Base-by-base conservation (phyloP, 208 protist species). In the Herpetomonas tarakana region DNA sequence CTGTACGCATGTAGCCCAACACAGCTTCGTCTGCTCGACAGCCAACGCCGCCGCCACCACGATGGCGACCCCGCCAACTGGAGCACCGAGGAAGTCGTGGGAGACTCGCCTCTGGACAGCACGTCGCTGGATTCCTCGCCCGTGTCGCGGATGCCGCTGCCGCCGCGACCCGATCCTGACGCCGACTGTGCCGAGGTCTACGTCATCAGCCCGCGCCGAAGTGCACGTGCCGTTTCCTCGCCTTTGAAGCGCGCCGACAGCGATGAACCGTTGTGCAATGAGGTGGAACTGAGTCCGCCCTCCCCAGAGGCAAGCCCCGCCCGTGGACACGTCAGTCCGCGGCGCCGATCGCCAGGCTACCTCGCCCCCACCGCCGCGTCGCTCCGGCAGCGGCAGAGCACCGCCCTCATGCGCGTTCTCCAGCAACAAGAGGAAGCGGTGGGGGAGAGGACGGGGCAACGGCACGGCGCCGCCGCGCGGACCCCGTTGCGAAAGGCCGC, bases 301-400 rank as follows among this genome's bases (percentile, higher is more conserved):
- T n/a, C n/a, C n/a, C n/a, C n/a, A n/a, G n/a, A n/a, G n/a, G n/a
- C n/a, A n/a, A n/a, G n/a, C n/a, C n/a, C n/a, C n/a, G n/a, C n/a
- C n/a, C n/a, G n/a, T n/a, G n/a, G n/a, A n/a, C n/a, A n/a, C 35
- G 14, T 14, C 35, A 41, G 9, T 41, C 35, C 35, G 35, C 35
- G 35, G 6, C 35, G 35, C 27, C 54, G 18, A 21, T 18, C 18
- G 26, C 22, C 24, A 24, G 16, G 54, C 19, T 60, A 60, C 35
- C 18, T 18, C 11, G 54, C 27, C 54, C 54, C 54, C 3, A 60
- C 54, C 3, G 14, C 29, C 1, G 41, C 19, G 35, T 60, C 35
- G 11, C 12, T 39, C 14, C 31, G 12, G 19, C 54, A 49, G 14
- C 35, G 14, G 14, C 35, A 41, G 35, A 41, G 35, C 35, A 41